Conservation (phyloP, 768 basidiomycete species). For the Leccinum obscurum region DNA sequence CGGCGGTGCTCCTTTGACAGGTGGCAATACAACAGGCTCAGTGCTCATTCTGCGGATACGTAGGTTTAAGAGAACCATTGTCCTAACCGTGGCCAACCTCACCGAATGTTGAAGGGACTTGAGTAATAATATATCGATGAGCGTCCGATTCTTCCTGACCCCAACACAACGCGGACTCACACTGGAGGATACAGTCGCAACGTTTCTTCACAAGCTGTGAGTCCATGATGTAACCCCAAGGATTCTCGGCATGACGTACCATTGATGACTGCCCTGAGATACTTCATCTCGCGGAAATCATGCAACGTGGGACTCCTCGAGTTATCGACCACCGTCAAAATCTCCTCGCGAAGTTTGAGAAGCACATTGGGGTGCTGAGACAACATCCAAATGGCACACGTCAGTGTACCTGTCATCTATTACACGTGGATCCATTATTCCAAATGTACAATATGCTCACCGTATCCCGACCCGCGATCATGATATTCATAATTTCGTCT, state of each 20-base stretch:
- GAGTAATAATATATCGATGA: slow-evolving; percentile 1
- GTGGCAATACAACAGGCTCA: slow-evolving; percentile 25
- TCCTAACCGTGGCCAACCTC: background rate
- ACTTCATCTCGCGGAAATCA: slow-evolving; percentile 40
- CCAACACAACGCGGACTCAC: slow-evolving; percentile 15
- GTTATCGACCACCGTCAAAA: slow-evolving; percentile 28
- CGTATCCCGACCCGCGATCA: slow-evolving; percentile 39
- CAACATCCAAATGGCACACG: slow-evolving; percentile 31
- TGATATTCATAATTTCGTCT: slow-evolving; percentile 39
- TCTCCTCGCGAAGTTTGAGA: slow-evolving; percentile 32
- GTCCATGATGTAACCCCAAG: background rate
- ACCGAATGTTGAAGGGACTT: slow-evolving; percentile 31
- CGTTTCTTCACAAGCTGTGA: slow-evolving; percentile 25
- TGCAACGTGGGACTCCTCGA: slow-evolving; percentile 31
- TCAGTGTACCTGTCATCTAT: slow-evolving; percentile 33
- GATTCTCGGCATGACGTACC: slow-evolving; percentile 15
- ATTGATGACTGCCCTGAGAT: slow-evolving; percentile 41
- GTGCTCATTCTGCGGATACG: slow-evolving; percentile 20
- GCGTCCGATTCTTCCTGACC: background rate
- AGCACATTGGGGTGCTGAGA: slow-evolving; percentile 30
- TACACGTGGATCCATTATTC: background rate
- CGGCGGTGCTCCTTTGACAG: slow-evolving; percentile 24
- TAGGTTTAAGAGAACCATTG: background rate
- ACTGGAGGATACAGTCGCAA: slow-evolving; percentile 34
- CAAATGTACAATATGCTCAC: slow-evolving; percentile 15